Percentiles rank a stretch among this genome's conserved stretches.
Conservation (phyloP, 768 basidiomycete genomes). For the Lactarius sp. region DNA sequence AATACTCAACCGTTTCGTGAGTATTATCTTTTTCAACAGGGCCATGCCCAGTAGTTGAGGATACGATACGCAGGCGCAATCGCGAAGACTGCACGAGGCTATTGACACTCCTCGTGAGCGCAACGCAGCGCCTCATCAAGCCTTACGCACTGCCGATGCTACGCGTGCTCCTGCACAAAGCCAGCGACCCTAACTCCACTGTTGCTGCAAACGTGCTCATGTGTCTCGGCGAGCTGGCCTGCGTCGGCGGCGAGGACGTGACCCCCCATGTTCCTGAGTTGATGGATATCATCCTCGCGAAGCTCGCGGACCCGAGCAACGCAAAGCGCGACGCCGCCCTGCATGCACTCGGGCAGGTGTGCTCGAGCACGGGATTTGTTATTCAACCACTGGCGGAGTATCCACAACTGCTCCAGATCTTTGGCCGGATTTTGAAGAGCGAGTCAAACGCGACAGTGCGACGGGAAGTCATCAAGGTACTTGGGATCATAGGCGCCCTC, state of each 20-base stretch:
- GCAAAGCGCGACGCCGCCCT: slow-evolving; percentile 92
- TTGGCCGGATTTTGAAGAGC: slow-evolving; percentile 80
- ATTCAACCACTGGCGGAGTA: slow-evolving; percentile 87
- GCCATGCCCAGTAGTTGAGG: slow-evolving; percentile 12
- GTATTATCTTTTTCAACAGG: slow-evolving; percentile 33
- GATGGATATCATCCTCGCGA: slow-evolving; percentile 84
- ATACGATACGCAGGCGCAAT: slow-evolving; percentile 52
- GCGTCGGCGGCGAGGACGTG: slow-evolving; percentile 91
- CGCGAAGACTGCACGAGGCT: slow-evolving; percentile 91
- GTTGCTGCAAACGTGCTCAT: slow-evolving; percentile 91
- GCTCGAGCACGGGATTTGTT: slow-evolving; percentile 93
- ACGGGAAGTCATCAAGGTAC: slow-evolving; percentile 88
- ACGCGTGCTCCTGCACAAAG: slow-evolving; percentile 86
- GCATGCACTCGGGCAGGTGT: slow-evolving; percentile 90
- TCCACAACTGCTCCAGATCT: slow-evolving; percentile 80
- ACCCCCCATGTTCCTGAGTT: slow-evolving; percentile 76
- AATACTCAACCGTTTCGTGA: slow-evolving; percentile 86
- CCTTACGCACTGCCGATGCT: slow-evolving; percentile 94
- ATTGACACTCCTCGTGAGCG: slow-evolving; percentile 82
- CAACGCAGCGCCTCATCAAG: slow-evolving; percentile 90
- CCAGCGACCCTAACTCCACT: slow-evolving; percentile 75
- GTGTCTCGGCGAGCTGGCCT: slow-evolving; percentile 91
- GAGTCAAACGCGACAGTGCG: slow-evolving; percentile 68
- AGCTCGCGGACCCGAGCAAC: slow-evolving; percentile 84
- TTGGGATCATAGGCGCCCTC: slow-evolving; percentile 92